These are phyloP conservation scores for Fusarium sp. DNA, from an alignment of 2,329 filamentous ascomycete genomes.

Conservation along the genomic window DNA sequence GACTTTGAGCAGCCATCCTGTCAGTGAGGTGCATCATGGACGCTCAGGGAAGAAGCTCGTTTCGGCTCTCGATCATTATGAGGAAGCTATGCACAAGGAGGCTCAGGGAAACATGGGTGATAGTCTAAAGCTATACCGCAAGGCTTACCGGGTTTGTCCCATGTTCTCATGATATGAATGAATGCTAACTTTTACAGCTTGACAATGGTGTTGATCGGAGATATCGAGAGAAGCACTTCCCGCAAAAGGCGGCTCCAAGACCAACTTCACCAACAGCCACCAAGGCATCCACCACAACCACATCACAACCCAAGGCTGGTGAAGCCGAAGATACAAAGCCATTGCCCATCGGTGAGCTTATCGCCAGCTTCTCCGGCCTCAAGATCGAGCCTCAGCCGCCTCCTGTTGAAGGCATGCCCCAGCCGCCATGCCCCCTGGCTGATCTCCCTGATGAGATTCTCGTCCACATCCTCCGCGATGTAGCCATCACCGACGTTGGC, in stretches of 20 bases:
- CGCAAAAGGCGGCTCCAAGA: slow-evolving; percentile 55
- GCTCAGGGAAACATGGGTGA: slow-evolving; percentile 87
- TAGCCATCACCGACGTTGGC: slow-evolving; percentile 80
- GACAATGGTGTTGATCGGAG: slow-evolving; percentile 85
- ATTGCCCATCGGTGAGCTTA: slow-evolving; percentile 73
- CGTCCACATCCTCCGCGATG: slow-evolving; percentile 78
- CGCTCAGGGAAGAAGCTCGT: slow-evolving; percentile 61
- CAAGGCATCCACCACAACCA: background rate
- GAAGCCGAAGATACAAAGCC: slow-evolving; percentile 65
- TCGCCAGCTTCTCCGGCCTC: slow-evolving; percentile 79
- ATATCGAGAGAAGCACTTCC: slow-evolving; percentile 94
- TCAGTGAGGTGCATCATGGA: slow-evolving; percentile 23
- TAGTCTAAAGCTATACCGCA: slow-evolving; percentile 87
- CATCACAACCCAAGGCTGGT: slow-evolving; percentile 4
- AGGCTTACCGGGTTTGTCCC: slow-evolving; percentile 81
- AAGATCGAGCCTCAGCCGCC: slow-evolving; percentile 76
- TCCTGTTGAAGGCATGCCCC: slow-evolving; percentile 75
- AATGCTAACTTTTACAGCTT: slow-evolving; percentile 65
- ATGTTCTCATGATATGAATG: too few relatives aligned
- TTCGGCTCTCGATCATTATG: slow-evolving; percentile 92
- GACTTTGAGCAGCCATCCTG: background rate
- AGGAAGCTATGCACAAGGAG: slow-evolving; percentile 91
- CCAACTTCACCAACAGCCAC: slow-evolving; percentile 38
- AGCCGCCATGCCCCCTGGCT: slow-evolving; percentile 84
- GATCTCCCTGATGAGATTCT: slow-evolving; percentile 86